These are phyloP conservation scores for Chaetomium sp. DNA, from an alignment of 2,329 filamentous ascomycete genomes.

Conservation along the genomic window DNA sequence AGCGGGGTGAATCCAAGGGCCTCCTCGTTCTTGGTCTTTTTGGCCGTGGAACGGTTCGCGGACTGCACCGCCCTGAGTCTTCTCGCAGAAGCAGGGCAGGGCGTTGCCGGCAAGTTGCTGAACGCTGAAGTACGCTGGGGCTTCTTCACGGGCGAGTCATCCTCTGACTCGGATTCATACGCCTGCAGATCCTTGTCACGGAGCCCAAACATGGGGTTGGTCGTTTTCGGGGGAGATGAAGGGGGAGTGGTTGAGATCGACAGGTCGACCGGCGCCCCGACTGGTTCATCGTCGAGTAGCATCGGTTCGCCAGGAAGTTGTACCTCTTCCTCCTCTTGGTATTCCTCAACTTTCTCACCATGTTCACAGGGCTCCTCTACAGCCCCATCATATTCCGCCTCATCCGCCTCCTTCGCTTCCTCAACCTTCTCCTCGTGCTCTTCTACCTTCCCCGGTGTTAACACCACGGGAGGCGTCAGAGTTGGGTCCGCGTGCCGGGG, in stretches of 20 bases:
- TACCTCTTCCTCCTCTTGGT: background rate
- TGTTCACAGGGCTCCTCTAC: too few species aligned
- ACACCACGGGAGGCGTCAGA: slow-evolving; percentile 13
- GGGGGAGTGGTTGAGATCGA: slow-evolving; percentile 25
- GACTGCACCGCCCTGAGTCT: slow-evolving; percentile 3
- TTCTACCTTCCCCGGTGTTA: background rate
- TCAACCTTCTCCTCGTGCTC: background rate
- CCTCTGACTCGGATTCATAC: slow-evolving; percentile 50
- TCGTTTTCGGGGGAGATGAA: slow-evolving; percentile 26
- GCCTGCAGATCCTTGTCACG: slow-evolving; percentile 43
- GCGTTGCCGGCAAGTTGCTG: slow-evolving; percentile 35
- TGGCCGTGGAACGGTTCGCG: slow-evolving; percentile 25
- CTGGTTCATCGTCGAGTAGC: slow-evolving; percentile 13
- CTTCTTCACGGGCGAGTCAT: slow-evolving; percentile 37
- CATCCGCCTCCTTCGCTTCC: background rate
- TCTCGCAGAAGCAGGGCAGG: slow-evolving; percentile 31
- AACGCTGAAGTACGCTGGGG: slow-evolving; percentile 25
- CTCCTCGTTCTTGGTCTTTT: slow-evolving; percentile 18
- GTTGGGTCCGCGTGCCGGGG: slow-evolving; percentile 28
- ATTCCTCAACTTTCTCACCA: background rate
- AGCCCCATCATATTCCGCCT: background rate
- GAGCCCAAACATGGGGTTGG: slow-evolving; percentile 35
- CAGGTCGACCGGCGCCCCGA: background rate
- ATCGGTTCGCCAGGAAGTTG: slow-evolving; percentile 5
- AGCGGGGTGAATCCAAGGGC: slow-evolving; percentile 58